These are phyloP conservation scores for Petunia axillaris DNA, from an alignment of 257 asterid species.

Conservation along the genomic window DNA sequence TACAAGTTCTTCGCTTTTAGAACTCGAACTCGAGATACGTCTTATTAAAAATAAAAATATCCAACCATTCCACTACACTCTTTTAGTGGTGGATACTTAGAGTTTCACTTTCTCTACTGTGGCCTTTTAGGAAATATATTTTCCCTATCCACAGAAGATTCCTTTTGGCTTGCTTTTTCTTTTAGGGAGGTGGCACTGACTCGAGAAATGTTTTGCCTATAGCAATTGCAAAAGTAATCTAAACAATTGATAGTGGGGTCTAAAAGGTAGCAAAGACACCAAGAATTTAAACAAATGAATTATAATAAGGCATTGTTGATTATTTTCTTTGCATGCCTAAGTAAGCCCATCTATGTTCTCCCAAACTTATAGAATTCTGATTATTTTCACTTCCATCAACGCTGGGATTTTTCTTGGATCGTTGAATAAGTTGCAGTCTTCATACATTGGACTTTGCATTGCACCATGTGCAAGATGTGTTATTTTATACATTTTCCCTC, in stretches of 20 bases:
- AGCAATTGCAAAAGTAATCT: neutral
- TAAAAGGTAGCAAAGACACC: neutral
- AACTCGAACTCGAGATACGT: too few relatives aligned
- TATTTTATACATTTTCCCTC: neutral
- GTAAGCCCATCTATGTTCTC: neutral
- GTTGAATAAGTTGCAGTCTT: neutral
- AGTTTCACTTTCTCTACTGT: neutral
- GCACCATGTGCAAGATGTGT: neutral
- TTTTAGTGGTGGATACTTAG: neutral
- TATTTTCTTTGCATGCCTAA: neutral
- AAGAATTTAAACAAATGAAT: too few relatives aligned
- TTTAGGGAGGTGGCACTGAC: neutral
- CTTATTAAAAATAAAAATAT: too few relatives aligned
- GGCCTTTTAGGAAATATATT: neutral
- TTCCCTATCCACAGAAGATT: conserved; percentile 5
- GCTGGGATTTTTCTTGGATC: neutral
- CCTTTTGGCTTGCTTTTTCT: neutral
- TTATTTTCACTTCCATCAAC: neutral
- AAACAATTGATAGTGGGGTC: neutral
- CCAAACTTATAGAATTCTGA: neutral
- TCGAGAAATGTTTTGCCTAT: neutral
- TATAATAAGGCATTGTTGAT: neutral
- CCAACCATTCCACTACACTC: too few relatives aligned
- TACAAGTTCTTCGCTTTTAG: too few relatives aligned
- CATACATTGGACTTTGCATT: neutral